phyloP scores from a whole-genome alignment of 306 rosid species.

The Alnus rubra region DNA sequence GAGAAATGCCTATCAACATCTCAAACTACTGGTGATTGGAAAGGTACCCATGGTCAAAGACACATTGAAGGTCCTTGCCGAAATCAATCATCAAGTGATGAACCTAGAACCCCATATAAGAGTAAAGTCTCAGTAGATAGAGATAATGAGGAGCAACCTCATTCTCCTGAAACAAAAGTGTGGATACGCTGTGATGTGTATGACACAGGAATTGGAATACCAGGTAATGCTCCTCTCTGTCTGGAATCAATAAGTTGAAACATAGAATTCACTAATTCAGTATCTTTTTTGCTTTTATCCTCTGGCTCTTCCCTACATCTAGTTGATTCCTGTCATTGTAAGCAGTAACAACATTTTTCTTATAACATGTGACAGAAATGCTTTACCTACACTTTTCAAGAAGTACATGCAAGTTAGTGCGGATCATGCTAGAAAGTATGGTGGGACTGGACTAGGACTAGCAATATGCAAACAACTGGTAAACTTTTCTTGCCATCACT shows the following conservation, averaged over 20 bases:
- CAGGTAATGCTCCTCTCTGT: slow-evolving; percentile 47
- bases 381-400: slow-evolving; percentile 75
- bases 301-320: neutral
- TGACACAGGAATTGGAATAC: slow-evolving; percentile 98
- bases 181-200: slow-evolving; percentile 92
- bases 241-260: neutral
- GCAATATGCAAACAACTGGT: slow-evolving; percentile 99
- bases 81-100: slow-evolving; percentile 41
- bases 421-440: slow-evolving; percentile 93
- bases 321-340: slow-evolving; percentile 4
- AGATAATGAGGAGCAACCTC: slow-evolving; percentile 45
- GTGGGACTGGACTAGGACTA: slow-evolving; percentile 93
- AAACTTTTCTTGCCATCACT: slow-evolving; percentile 19
- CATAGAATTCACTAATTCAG: no score
- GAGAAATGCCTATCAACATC: slow-evolving; percentile 42
- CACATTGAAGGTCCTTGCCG: slow-evolving; percentile 35
- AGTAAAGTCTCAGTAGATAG: slow-evolving; percentile 53
- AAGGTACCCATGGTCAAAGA: slow-evolving; percentile 31
- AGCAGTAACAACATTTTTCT: slow-evolving; percentile 13
- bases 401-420: slow-evolving; percentile 99
- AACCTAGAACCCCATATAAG: slow-evolving; percentile 49
- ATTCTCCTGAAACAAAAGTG: slow-evolving; percentile 63
- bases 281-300: neutral
- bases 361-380: slow-evolving; percentile 58
- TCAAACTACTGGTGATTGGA: slow-evolving; percentile 35